Evolutionary conservation across 176 grass and related monocot species (phyloP).

Genomic region (Eragrostis nindensis): DNA sequence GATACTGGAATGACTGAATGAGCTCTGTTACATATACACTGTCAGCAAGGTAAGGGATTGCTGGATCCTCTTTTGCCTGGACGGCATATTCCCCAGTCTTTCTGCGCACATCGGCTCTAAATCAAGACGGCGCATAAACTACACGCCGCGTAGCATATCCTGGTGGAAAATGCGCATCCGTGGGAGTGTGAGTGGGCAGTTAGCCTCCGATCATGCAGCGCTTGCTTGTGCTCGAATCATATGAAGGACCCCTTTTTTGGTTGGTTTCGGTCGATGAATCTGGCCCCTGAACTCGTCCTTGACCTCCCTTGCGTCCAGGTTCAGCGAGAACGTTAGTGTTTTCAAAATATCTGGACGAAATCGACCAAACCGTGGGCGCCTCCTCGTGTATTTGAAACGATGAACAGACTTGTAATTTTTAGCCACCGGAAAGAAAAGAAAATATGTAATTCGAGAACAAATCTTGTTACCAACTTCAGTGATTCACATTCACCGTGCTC

Average conservation of each 20-base stretch:
- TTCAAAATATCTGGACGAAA: no score
- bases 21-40: no score
- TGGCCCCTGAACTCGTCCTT: neutral
- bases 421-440: no score
- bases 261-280: neutral
- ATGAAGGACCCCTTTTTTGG: no score
- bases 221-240: no score
- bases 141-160: neutral
- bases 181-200: neutral
- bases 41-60: no score
- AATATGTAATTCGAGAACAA: no score
- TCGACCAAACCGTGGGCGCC: no score
- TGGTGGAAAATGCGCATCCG: constrained; percentile 9
- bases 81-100: neutral
- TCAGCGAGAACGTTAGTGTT: neutral
- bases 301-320: constrained; percentile 3
- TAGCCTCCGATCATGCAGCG: neutral
- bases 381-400: no score
- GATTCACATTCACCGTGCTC: constrained; percentile 10
- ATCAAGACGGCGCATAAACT: neutral
- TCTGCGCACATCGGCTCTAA: neutral
- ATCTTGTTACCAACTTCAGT: no score
- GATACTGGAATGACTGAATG: no score
- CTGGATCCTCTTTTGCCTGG: neutral
- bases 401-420: no score